phyloP scores from a whole-genome alignment of 345 rosid genomes.

The Carallia brachiata region DNA sequence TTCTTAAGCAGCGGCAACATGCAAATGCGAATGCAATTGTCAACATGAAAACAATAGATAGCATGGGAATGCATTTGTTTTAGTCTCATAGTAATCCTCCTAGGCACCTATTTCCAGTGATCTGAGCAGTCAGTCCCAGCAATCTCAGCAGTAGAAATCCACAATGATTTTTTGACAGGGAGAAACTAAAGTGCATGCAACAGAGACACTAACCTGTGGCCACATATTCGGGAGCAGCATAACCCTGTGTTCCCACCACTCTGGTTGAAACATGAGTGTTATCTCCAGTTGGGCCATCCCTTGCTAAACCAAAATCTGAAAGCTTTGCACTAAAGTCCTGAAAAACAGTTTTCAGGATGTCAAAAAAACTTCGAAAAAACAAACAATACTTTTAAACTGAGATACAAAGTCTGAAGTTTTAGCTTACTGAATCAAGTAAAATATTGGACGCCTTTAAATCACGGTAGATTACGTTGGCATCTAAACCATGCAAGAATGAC shows the following conservation, averaged over 20 bases:
- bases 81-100: too few relatives aligned
- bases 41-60: neutral
- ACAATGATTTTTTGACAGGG: neutral
- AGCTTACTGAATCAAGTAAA: constrained; percentile 61
- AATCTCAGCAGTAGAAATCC: neutral
- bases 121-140: neutral
- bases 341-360: neutral
- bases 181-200: neutral
- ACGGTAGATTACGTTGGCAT: constrained; percentile 64
- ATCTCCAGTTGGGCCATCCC: constrained; percentile 89
- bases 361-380: constrained; percentile 9
- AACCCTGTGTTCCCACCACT: constrained; percentile 85
- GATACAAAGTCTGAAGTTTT: constrained; percentile 9
- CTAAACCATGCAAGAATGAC: constrained; percentile 58
- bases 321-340: constrained; percentile 80
- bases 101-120: neutral
- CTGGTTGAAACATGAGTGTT: constrained; percentile 87
- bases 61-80: neutral
- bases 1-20: neutral
- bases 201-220: constrained; percentile 60
- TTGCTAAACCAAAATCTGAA: constrained; percentile 94
- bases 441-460: constrained; percentile 68
- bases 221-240: constrained; percentile 91
- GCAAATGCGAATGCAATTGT: neutral
- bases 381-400: neutral